These are phyloP conservation scores for Byssoonygena ceratinophila DNA, from an alignment of 2,329 filamentous ascomycete species.

Conservation along the genomic window DNA sequence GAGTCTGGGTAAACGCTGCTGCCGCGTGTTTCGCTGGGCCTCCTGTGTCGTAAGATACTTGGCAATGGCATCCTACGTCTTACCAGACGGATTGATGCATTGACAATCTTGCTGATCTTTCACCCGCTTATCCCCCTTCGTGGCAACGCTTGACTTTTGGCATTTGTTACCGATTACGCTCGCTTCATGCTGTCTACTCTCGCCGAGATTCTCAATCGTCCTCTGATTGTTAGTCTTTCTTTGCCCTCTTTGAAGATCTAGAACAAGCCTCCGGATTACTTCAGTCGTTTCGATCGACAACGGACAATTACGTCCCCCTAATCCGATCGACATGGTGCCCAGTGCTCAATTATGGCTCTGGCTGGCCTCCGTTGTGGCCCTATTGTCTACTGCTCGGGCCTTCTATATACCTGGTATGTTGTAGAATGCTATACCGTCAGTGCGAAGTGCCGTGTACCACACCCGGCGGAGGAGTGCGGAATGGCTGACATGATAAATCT, in stretches of 20 bases:
- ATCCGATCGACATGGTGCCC: constrained; percentile 19
- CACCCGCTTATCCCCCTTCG: not conserved
- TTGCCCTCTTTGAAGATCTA: not conserved
- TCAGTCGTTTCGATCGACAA: not conserved
- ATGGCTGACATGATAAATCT: constrained; percentile 4
- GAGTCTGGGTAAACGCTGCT: not conserved
- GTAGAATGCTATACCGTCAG: not conserved
- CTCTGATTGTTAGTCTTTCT: not conserved
- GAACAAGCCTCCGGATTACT: not conserved
- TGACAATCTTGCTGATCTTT: not conserved
- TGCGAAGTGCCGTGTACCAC: constrained; percentile 5
- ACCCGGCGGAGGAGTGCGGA: not conserved
- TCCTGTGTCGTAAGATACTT: constrained; percentile 2
- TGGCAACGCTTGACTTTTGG: constrained; percentile 24
- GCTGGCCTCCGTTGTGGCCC: constrained; percentile 38
- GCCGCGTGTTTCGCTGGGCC: not conserved
- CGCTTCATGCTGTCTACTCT: constrained; percentile 21
- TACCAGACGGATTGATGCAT: constrained; percentile 7
- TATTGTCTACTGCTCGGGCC: constrained; percentile 48
- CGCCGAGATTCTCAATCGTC: not conserved
- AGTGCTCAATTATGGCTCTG: constrained; percentile 25
- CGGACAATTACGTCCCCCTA: not conserved
- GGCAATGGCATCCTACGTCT: constrained; percentile 8
- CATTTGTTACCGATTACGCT: constrained; percentile 48
- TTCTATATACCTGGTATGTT: constrained; percentile 76